Percentiles rank a stretch among this genome's conserved stretches.
Evolutionary conservation across 371 early-diverging fungal genomes (phyloP).

Genomic region (Mucor mucedo): DNA sequence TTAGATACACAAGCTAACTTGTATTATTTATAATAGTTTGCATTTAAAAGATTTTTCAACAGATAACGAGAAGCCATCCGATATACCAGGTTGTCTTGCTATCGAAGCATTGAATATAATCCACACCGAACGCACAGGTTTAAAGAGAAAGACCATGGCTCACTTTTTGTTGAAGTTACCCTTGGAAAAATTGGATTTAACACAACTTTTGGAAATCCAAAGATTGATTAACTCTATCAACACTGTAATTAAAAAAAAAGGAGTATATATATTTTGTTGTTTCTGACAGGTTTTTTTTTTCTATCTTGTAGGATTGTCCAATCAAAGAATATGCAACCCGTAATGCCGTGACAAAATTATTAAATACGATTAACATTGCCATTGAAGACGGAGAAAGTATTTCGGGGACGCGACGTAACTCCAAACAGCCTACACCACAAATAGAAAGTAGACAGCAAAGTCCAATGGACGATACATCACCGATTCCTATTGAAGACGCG

Average conservation of each 20-base stretch:
- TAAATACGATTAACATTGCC: neutral
- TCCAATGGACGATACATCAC: no score
- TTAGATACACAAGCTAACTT: no score
- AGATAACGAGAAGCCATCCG: slow-evolving; percentile 2
- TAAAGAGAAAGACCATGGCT: slow-evolving; percentile 40
- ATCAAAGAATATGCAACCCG: slow-evolving; percentile 11
- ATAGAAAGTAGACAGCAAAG: no score
- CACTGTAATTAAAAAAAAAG: slow-evolving; percentile 26
- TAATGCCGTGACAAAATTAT: slow-evolving; percentile 7
- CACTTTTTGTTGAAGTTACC: slow-evolving; percentile 44
- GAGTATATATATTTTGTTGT: neutral
- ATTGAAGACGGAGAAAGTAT: neutral
- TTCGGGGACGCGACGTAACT: neutral
- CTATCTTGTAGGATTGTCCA: slow-evolving; percentile 2
- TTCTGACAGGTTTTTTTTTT: neutral
- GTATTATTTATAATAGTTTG: neutral
- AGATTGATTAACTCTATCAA: slow-evolving; percentile 34
- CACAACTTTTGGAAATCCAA: slow-evolving; percentile 34
- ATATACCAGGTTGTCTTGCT: slow-evolving; percentile 48
- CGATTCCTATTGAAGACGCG: no score
- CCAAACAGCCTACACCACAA: neutral
- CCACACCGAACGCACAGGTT: slow-evolving; percentile 28
- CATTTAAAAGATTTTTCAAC: slow-evolving; percentile 4
- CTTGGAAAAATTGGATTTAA: slow-evolving; percentile 35
- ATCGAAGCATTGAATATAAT: slow-evolving; percentile 43